Base-by-base conservation (phyloP, 1,284 basidiomycete genomes). In the Ceratobasidium sp. region DNA sequence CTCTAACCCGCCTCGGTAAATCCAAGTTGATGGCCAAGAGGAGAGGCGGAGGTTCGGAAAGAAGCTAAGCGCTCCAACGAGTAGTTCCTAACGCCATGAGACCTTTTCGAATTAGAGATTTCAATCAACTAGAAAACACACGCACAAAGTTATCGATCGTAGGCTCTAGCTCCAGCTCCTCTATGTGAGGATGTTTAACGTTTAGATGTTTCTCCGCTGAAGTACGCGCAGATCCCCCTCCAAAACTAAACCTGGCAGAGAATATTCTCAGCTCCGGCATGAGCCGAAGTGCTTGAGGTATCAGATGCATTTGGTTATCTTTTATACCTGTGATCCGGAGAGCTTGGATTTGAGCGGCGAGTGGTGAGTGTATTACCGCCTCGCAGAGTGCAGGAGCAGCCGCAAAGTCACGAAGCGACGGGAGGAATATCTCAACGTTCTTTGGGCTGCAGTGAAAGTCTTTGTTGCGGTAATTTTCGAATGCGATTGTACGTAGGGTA, bases 101-200 rank as follows among this genome's bases (percentile, higher is more conserved):
- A 46, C 13, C 6, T 46, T 46, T 13, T 46, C 44, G 13, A 46
- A 46, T 46, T 46, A 46, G 44, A 46, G 44, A 6, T 46, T 46
- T 55, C 20, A 20, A 23, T 55, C 18, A 23, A 55, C 53, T 15
- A 5, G 20, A 23, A 55, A 15, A 55, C n/a, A 23, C n/a, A 55
- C 18, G 53, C 53, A 55, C 53, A 55, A 55, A 55, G 53, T 55
- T 23, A 20, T 23, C 18, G n/a, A 55, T 55, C 18, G n/a, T 55
- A 55, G 53, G 53, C n/a, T 55, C n/a, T 18, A 55, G 53, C 5
- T 55, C 53, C 53, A 55, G 53, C 53, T 55, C 53, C n/a, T 55
- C 18, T 23, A 55, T 10, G 18, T 20, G 5, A 23, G 18, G 12
- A 15, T 15, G 12, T 55, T 55, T 6, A 55, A 23, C 18, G 53